Percentiles rank a stretch among this genome's conserved stretches.
Evolutionary conservation across 2,329 filamentous ascomycete species (phyloP).

Genomic region (Metarhizium anisopliae): DNA sequence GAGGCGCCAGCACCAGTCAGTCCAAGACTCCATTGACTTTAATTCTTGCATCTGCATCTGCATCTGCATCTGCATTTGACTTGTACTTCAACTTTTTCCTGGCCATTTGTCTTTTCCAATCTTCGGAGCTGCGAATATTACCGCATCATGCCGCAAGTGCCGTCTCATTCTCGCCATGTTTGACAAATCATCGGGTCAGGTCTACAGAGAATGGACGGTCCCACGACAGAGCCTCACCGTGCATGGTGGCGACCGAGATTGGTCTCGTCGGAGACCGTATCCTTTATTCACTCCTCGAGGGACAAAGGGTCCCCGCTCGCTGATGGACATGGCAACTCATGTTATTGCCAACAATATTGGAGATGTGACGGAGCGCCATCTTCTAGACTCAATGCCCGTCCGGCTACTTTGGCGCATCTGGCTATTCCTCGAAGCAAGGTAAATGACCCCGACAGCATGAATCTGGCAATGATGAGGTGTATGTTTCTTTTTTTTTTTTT

Average conservation of each 20-base stretch:
- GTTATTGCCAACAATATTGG: conserved; percentile 29
- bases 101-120: background rate
- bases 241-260: conserved; percentile 20
- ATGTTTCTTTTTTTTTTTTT: background rate
- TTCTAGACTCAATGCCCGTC: conserved; percentile 26
- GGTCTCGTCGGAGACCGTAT: conserved; percentile 24
- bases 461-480: background rate
- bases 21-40: background rate
- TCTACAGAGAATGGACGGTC: conserved; percentile 28
- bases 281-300: conserved; percentile 17
- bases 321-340: conserved; percentile 30
- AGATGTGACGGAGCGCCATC: conserved; percentile 21
- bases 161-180: conserved; percentile 19
- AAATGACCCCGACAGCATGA: conserved; percentile 8
- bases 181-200: conserved; percentile 24
- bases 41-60: too few relatives aligned
- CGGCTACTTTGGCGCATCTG: conserved; percentile 28
- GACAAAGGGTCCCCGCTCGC: conserved; percentile 23
- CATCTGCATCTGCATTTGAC: background rate
- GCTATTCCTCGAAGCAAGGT: conserved; percentile 31
- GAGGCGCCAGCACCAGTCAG: too few relatives aligned
- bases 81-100: background rate
- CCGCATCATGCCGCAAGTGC: background rate
- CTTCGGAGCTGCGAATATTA: background rate
- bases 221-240: conserved; percentile 16